These are phyloP conservation scores for Coemansia sp. DNA, from an alignment of 192 early-diverging fungal species.

Conservation along the genomic window DNA sequence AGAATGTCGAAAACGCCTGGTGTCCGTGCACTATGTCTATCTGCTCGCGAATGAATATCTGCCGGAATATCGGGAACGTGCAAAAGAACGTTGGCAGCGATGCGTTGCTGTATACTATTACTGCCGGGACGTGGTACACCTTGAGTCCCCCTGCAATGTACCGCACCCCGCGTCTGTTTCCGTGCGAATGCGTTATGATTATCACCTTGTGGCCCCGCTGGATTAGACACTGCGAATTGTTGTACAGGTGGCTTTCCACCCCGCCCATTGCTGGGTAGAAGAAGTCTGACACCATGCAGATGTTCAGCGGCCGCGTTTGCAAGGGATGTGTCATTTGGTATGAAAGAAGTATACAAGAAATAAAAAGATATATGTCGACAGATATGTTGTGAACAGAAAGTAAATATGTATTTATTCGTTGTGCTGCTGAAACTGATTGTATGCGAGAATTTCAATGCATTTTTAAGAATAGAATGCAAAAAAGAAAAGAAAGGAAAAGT, in stretches of 20 bases:
- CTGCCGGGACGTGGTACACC: conserved; percentile 90
- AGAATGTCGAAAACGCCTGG: conserved; percentile 90
- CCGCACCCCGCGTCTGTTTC: conserved; percentile 75
- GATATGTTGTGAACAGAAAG: background rate
- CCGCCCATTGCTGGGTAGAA: conserved; percentile 98
- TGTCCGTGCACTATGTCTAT: conserved; percentile 98
- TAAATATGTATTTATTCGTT: background rate
- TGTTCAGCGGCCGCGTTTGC: conserved; percentile 27
- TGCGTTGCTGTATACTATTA: conserved; percentile 82
- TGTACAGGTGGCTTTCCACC: conserved; percentile 92
- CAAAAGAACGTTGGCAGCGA: conserved; percentile 88
- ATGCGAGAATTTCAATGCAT: no score
- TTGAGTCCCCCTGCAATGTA: conserved; percentile 92
- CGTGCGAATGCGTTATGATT: conserved; percentile 92
- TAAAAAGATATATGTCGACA: background rate
- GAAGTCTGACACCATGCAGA: conserved; percentile 93
- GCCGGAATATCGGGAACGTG: conserved; percentile 89
- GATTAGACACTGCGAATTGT: conserved; percentile 85
- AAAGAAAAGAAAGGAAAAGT: no score
- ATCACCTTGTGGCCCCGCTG: conserved; percentile 93
- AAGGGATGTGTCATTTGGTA: background rate
- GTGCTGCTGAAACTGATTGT: no score
- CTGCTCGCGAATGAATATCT: conserved; percentile 86
- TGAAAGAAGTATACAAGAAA: background rate
- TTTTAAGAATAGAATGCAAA: no score